Base-by-base conservation (phyloP, 208 protist species). In the Balamuthia mandrillaris region DNA sequence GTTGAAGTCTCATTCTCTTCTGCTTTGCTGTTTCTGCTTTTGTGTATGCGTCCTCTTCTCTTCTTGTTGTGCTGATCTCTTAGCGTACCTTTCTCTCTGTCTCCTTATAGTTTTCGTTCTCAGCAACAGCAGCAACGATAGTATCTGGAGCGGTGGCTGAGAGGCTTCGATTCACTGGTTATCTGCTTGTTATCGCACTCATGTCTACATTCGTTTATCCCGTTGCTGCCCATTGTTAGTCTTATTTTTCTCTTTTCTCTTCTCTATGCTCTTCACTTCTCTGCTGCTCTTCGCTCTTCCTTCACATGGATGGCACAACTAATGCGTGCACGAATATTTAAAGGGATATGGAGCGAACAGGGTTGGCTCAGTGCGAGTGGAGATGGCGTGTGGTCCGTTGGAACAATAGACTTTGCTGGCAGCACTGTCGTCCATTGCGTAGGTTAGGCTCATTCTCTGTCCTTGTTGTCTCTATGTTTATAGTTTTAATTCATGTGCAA, bases 381-480 rank as follows among this genome's bases (percentile, higher is more conserved):
- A 27, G 78, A 85, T 24, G 51, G 83, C 9, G 29, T 79, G 42
- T 3, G 33, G 14, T 12, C 75, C 16, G 65, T 65, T 42, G 75
- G 75, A 21, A 65, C 51, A 45, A 68, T 82, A 21, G 75, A 82
- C 56, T 82, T 54, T 21, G 75, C 75, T 16, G 75, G 75, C 18
- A 42, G 75, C 27, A 52, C 51, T 42, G 75, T 82, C 10, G 75
- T 82, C 10, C 75, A 82, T 42, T 54, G 58, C 51, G 75, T 82
- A 3, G 66, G 66, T 16, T 39, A 45, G 2, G 66, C 44, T 77
- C n/a, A n/a, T n/a, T n/a, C n/a, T n/a, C n/a, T n/a, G n/a, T n/a
- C n/a, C n/a, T n/a, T n/a, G n/a, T n/a, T n/a, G n/a, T n/a, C n/a
- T n/a, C n/a, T n/a, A n/a, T n/a, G n/a, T n/a, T n/a, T n/a, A n/a